Evolutionary conservation across 2,329 filamentous ascomycete species (phyloP).

Genomic region (Trichoderma guizhouense): DNA sequence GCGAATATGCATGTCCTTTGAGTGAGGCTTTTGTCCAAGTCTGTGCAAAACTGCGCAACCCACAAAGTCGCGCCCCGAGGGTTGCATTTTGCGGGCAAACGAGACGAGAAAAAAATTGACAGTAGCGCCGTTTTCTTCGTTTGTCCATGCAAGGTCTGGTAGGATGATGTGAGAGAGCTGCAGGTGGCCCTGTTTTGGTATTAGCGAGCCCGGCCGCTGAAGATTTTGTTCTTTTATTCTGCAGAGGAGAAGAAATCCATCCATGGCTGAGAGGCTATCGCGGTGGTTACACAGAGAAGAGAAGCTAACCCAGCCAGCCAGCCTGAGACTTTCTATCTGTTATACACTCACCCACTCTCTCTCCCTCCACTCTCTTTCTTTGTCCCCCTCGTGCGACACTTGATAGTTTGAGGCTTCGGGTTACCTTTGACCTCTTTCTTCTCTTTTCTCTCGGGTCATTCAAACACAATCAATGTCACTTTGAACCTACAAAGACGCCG

Average conservation of each 20-base stretch:
- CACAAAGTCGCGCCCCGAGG: neutral
- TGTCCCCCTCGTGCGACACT: neutral
- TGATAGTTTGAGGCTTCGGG: neutral
- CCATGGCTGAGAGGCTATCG: neutral
- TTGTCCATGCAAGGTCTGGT: neutral
- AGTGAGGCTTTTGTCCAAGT: constrained; percentile 13
- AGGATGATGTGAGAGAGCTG: constrained; percentile 7
- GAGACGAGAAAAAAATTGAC: neutral
- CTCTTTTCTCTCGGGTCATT: neutral
- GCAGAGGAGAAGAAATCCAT: neutral
- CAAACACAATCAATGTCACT: neutral
- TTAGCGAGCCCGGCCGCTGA: neutral
- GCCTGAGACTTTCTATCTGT: neutral
- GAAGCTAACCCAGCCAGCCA: neutral
- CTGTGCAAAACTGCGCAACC: constrained; percentile 7
- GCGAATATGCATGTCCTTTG: neutral
- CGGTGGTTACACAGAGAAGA: neutral
- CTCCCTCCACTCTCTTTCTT: neutral
- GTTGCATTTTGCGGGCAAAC: neutral
- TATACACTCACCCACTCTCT: neutral
- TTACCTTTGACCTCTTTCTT: neutral
- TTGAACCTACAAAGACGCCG: neutral
- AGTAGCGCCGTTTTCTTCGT: neutral
- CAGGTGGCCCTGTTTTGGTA: neutral
- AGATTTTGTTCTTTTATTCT: neutral